Conservation (phyloP, 306 rosid genomes). For the Dryas drummondii region DNA sequence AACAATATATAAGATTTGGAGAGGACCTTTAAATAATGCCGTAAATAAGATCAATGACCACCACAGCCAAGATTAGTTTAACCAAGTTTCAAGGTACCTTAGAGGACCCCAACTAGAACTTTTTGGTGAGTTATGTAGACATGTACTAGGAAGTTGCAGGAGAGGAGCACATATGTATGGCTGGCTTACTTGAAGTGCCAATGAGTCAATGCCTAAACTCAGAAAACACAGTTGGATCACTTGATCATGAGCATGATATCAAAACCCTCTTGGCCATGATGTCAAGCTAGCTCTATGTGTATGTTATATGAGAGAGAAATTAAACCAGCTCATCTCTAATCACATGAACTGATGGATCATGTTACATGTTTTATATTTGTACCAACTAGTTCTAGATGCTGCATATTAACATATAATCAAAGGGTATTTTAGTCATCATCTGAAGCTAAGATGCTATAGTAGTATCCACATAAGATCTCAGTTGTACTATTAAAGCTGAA, state of each 20-base stretch:
- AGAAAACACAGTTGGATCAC: background rate
- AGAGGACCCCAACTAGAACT: background rate
- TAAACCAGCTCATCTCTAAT: background rate
- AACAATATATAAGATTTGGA: no score
- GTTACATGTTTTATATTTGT: background rate
- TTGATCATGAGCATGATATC: background rate
- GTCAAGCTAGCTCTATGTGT: background rate
- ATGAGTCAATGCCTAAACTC: background rate
- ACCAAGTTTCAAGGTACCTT: background rate
- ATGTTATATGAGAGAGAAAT: background rate
- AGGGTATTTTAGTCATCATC: background rate
- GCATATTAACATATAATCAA: background rate
- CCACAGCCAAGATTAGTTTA: background rate
- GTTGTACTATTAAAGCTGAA: background rate
- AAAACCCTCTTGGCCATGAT: background rate
- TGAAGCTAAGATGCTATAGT: background rate
- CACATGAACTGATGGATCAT: no score
- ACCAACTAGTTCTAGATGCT: background rate
- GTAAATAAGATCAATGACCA: background rate
- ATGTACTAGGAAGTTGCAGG: background rate
- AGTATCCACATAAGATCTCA: slow-evolving; percentile 13
- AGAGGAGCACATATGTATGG: background rate
- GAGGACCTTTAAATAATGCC: background rate
- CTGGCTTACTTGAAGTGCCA: background rate
- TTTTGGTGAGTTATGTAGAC: no score